phyloP scores from a whole-genome alignment of 768 basidiomycete genomes.

The Mycena sanguinolenta region DNA sequence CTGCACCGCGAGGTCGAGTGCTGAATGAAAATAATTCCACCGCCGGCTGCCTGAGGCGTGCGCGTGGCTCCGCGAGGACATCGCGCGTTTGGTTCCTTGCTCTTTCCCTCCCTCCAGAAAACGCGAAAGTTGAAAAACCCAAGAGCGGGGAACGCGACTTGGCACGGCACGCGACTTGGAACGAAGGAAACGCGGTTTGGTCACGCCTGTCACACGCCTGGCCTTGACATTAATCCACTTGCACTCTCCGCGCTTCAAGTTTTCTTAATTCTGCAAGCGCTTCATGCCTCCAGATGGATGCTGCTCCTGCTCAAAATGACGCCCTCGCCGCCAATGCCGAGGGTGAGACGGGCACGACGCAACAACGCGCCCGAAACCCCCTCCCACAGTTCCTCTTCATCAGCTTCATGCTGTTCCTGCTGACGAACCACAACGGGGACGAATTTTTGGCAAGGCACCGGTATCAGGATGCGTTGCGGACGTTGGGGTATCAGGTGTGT shows the following conservation, averaged over 20 bases:
- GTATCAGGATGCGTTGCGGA: constrained; percentile 74
- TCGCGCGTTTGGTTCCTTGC: too few relatives aligned
- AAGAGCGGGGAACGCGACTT: not conserved
- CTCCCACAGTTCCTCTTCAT: constrained; percentile 83
- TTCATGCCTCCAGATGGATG: constrained; percentile 22
- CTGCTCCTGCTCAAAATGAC: constrained; percentile 51
- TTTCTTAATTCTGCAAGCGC: not conserved
- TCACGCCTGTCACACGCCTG: not conserved
- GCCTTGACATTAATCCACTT: too few relatives aligned
- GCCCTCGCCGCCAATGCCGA: too few relatives aligned
- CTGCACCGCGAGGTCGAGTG: constrained; percentile 67
- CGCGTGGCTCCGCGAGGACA: constrained; percentile 26
- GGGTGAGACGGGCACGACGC: constrained; percentile 45
- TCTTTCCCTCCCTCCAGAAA: too few relatives aligned
- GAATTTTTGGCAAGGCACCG: constrained; percentile 60
- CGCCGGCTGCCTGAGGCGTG: constrained; percentile 57
- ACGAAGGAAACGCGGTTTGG: not conserved
- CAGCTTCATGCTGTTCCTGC: not conserved
- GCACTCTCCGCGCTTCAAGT: too few relatives aligned
- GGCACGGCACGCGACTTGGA: not conserved
- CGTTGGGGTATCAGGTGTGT: constrained; percentile 55
- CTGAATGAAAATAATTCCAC: constrained; percentile 70
- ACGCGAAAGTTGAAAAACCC: constrained; percentile 17
- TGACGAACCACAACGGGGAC: not conserved
- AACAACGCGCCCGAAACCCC: constrained; percentile 66